Base-by-base conservation (phyloP, 257 asterid species). In the Dorcoceras hygrometricum region DNA sequence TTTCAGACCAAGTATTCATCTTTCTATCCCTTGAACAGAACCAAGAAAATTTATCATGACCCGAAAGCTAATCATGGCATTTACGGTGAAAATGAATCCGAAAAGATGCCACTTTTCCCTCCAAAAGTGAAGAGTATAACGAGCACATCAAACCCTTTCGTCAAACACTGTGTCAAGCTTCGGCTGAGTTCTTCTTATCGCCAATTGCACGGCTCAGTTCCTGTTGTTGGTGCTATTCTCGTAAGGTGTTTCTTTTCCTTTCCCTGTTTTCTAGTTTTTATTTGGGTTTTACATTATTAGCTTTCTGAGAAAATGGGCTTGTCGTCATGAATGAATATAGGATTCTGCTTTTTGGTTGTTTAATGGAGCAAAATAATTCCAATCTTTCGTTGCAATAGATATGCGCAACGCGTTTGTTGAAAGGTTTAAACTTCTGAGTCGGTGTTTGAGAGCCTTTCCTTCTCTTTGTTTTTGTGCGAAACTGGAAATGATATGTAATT, bases 111-210 rank as follows among this genome's bases (percentile, higher is more conserved):
- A 18, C 24, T 73, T 66, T 78, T 85, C 58, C 88, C 95, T n/a
- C 67, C 71, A 48, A 78, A 78, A 59, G 94, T 80, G 76, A 69
- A 80, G 26, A 63, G 73, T 72, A 90, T 94, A 57, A 82, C 93
- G 5, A 94, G 99, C 87, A 82, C 96, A 20, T 78, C 97, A 24
- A 94, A 94, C 83, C 88, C 88, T 62, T 90, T 90, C 73, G 89
- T 94, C 6, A 94, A 94, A 66, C 99, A 90, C 79, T 94, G 99
- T 36, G 78, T 90, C 56, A 94, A 90, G 84, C 90, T 94, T 68
- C 95, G 96, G 2, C 87, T 77, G 43, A 88, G 84, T 78, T 85
- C 96, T 66, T 80, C 97, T 61, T 90, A 90, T 70, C 95, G 97
- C 62, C 95, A 83, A 55, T 70, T 75, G 66, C 90, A 90, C 71